These are phyloP conservation scores for Triangularia verruculosa DNA, from an alignment of 2,329 filamentous ascomycete species.

Conservation along the genomic window DNA sequence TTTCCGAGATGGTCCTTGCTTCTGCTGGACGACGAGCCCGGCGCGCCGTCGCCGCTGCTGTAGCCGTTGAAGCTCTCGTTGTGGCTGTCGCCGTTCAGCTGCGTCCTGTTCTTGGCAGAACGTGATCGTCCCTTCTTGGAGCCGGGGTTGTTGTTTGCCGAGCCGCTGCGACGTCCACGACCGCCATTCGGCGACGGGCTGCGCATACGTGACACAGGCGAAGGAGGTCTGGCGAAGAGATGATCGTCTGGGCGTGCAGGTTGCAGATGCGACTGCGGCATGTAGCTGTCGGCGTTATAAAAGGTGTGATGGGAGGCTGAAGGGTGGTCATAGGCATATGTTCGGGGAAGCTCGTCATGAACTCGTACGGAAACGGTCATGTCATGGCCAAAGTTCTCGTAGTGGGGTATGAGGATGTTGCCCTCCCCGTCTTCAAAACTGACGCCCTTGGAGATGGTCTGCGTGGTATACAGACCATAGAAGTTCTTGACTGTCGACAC, in stretches of 20 bases:
- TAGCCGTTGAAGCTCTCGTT: conserved; percentile 70
- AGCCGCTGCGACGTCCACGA: conserved; percentile 73
- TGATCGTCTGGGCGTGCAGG: conserved; percentile 57
- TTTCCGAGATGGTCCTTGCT: conserved; percentile 84
- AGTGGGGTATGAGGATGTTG: conserved; percentile 88
- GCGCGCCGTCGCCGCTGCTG: conserved; percentile 82
- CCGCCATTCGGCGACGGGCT: conserved; percentile 69
- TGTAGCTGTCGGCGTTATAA: conserved; percentile 53
- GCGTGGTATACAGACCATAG: conserved; percentile 86
- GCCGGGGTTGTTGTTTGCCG: conserved; percentile 52
- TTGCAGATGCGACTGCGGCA: conserved; percentile 37
- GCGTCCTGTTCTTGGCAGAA: conserved; percentile 60
- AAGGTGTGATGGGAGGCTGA: conserved; percentile 52
- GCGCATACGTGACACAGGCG: conserved; percentile 43
- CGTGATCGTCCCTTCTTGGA: conserved; percentile 67
- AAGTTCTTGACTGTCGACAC: conserved; percentile 99
- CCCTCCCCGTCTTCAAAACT: conserved; percentile 91
- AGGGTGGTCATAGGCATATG: conserved; percentile 51
- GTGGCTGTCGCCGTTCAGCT: conserved; percentile 52
- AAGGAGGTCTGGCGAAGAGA: conserved; percentile 63
- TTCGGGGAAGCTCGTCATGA: conserved; percentile 61
- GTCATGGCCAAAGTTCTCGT: conserved; percentile 90
- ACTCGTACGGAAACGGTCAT: conserved; percentile 93
- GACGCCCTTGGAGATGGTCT: conserved; percentile 69
- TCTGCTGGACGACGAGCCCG: conserved; percentile 73